phyloP scores from a whole-genome alignment of 2,329 filamentous ascomycete species.

The Aphanocladium album region DNA sequence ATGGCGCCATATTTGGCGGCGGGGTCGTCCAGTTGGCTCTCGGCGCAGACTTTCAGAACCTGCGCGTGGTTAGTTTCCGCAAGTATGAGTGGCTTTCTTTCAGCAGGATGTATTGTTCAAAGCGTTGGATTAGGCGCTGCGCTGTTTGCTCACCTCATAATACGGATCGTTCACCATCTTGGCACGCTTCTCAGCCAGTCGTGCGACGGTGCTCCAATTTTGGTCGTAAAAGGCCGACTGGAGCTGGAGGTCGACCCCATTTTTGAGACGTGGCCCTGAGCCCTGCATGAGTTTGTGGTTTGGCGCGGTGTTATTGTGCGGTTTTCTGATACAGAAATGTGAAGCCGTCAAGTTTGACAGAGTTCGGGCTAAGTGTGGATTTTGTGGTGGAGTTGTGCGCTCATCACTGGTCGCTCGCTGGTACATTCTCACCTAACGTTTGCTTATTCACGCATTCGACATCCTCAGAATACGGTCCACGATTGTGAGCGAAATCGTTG shows the following conservation, averaged over 20 bases:
- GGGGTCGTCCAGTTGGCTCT: slow-evolving; percentile 48
- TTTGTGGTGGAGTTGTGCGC: slow-evolving; percentile 6
- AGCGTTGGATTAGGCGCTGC: background rate
- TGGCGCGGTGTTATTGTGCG: background rate
- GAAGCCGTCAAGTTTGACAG: slow-evolving; percentile 8
- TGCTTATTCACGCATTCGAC: background rate
- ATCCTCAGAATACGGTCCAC: no score
- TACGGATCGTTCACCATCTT: slow-evolving; percentile 49
- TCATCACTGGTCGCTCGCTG: background rate
- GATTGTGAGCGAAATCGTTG: no score
- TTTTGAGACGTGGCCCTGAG: slow-evolving; percentile 37
- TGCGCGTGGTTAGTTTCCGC: slow-evolving; percentile 17
- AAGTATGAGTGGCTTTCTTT: no score
- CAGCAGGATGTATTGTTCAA: no score
- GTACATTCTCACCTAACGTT: background rate
- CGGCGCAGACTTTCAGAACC: slow-evolving; percentile 45
- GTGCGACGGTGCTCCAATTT: slow-evolving; percentile 48
- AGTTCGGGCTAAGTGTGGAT: slow-evolving; percentile 5
- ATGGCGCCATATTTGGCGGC: slow-evolving; percentile 40
- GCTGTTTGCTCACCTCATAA: slow-evolving; percentile 40
- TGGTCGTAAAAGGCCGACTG: slow-evolving; percentile 50
- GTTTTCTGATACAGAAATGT: background rate
- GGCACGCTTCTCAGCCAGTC: slow-evolving; percentile 47
- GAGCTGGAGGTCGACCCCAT: slow-evolving; percentile 49
- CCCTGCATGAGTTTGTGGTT: slow-evolving; percentile 25